These are phyloP conservation scores for Biancaea sappan DNA, from an alignment of 306 rosid species.

Conservation along the genomic window DNA sequence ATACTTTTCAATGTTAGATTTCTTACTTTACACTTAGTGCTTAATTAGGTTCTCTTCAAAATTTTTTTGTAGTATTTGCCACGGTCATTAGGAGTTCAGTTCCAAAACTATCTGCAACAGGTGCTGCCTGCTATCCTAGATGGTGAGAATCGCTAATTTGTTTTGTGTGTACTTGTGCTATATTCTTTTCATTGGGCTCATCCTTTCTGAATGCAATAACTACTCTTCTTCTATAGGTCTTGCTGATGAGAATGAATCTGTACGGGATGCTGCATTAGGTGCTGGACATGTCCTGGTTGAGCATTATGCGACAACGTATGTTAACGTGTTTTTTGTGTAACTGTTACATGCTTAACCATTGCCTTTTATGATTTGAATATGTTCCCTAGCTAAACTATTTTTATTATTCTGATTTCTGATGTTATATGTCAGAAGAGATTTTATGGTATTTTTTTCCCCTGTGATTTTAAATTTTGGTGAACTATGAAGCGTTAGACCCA, in stretches of 20 bases:
- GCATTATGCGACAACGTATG: slow-evolving; percentile 98
- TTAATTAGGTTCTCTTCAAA: slow-evolving; percentile 29
- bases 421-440: background rate
- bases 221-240: slow-evolving; percentile 58
- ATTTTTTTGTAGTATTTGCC: slow-evolving; percentile 73
- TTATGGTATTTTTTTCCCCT: background rate
- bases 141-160: slow-evolving; percentile 49
- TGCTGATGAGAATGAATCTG: slow-evolving; percentile 99
- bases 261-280: slow-evolving; percentile 96
- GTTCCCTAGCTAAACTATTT: background rate
- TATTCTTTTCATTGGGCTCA: slow-evolving; percentile 8
- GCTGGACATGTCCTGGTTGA: slow-evolving; percentile 97
- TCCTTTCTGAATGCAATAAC: slow-evolving; percentile 6
- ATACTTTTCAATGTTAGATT: background rate
- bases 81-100: slow-evolving; percentile 86
- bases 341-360: background rate
- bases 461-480: background rate
- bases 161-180: background rate
- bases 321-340: slow-evolving; percentile 19
- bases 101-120: slow-evolving; percentile 88
- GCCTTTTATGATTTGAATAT: background rate
- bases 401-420: background rate
- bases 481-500: background rate
- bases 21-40: background rate
- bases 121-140: slow-evolving; percentile 95